Conservation (phyloP, 192 early-diverging fungal genomes). For the Allomyces arbusculus region DNA sequence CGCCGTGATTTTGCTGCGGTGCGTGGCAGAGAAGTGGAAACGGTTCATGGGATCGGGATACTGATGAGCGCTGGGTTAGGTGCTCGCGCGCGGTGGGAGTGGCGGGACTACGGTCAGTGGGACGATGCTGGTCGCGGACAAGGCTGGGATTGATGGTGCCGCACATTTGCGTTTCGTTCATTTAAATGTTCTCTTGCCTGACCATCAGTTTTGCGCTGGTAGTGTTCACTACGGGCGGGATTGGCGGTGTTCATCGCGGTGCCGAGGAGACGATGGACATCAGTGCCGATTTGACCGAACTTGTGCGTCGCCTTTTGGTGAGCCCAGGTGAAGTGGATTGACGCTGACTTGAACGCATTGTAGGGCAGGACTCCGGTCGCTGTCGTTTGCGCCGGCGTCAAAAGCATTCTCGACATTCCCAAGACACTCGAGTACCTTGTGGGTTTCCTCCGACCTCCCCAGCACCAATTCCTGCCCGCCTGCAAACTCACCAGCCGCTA, state of each 20-base stretch:
- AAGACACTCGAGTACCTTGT: constrained; percentile 73
- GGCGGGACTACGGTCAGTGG: constrained; percentile 87
- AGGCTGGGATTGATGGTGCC: constrained; percentile 46
- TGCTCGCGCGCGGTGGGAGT: constrained; percentile 41
- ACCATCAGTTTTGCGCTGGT: too few species aligned
- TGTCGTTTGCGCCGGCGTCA: constrained; percentile 89
- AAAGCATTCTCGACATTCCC: constrained; percentile 84
- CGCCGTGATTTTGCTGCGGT: constrained; percentile 58
- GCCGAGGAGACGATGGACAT: constrained; percentile 63
- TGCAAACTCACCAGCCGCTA: not conserved
- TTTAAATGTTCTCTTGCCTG: too few species aligned
- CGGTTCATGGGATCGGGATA: too few species aligned
- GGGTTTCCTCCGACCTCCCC: not conserved
- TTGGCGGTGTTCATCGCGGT: constrained; percentile 85
- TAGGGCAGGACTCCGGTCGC: constrained; percentile 65
- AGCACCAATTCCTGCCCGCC: not conserved
- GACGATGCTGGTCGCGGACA: constrained; percentile 73
- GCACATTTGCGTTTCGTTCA: too few species aligned
- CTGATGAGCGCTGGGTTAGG: too few species aligned
- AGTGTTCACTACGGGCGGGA: constrained; percentile 91
- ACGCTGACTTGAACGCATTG: not conserved
- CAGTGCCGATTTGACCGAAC: constrained; percentile 79
- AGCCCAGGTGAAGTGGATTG: not conserved
- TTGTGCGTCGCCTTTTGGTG: constrained; percentile 9
- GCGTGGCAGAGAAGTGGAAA: too few species aligned